A percentile compares a stretch with the other conserved stretches of the same genome.
These are phyloP conservation scores for Echria macrotheca DNA, from an alignment of 495 filamentous ascomycete species.

Conservation along the genomic window DNA sequence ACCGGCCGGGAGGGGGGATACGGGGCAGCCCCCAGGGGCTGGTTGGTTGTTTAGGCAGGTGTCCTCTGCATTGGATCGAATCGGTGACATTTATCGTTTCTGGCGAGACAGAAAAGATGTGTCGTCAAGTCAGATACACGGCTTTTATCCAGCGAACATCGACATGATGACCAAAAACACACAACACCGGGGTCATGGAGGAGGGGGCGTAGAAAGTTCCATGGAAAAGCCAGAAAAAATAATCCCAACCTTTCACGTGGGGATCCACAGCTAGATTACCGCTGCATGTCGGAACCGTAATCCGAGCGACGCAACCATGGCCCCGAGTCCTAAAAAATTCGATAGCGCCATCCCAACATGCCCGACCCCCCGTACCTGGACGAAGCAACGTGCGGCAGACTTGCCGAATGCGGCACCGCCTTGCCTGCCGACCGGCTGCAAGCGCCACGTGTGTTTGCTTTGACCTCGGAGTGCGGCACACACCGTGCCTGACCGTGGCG, in stretches of 20 bases:
- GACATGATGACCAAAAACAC: no score
- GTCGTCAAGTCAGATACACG: not conserved
- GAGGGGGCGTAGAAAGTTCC: not conserved
- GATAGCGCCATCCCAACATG: no score
- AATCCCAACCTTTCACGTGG: not conserved
- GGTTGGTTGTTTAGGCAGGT: conserved; percentile 39
- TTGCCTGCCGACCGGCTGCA: no score
- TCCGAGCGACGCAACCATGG: not conserved
- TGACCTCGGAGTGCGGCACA: no score
- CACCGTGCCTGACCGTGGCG: no score
- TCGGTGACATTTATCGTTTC: not conserved
- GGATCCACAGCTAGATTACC: not conserved
- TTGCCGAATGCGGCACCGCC: no score
- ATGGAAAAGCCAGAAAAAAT: not conserved
- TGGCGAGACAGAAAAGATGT: not conserved
- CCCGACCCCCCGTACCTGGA: no score
- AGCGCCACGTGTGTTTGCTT: no score
- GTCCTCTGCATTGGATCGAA: conserved; percentile 31
- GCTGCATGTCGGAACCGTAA: not conserved
- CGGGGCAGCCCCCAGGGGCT: conserved; percentile 10
- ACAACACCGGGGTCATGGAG: not conserved
- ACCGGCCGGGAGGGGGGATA: conserved; percentile 8
- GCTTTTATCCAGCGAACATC: no score
- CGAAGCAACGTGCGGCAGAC: no score
- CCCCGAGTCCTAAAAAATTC: no score